phyloP scores from a whole-genome alignment of 192 early-diverging fungal genomes.

The Thoreauomyces humboldtii region DNA sequence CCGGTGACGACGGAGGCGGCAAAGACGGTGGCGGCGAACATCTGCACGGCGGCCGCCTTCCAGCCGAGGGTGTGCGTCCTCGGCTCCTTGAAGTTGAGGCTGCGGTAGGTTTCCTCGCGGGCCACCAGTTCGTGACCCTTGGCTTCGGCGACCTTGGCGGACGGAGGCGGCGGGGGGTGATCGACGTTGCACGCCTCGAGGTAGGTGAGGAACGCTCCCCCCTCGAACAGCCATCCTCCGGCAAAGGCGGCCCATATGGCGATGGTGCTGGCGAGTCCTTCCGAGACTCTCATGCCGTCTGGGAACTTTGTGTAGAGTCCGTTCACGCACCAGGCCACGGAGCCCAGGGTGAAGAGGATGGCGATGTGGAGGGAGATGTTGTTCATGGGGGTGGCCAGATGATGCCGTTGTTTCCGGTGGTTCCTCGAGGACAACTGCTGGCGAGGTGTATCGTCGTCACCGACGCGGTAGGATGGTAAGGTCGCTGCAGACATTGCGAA shows the following conservation, averaged over 20 bases:
- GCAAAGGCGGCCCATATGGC: slow-evolving; percentile 6
- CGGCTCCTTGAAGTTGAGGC: neutral
- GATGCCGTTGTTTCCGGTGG: slow-evolving; percentile 10
- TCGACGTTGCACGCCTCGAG: neutral
- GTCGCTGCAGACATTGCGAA: too few species aligned
- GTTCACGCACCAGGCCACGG: slow-evolving; percentile 4
- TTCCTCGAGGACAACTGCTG: too few species aligned
- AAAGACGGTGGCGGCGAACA: slow-evolving; percentile 4
- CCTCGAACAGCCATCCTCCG: slow-evolving; percentile 6
- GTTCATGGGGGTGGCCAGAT: neutral
- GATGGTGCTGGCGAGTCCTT: neutral
- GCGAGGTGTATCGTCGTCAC: too few species aligned
- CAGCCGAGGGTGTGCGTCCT: neutral
- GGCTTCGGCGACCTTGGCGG: neutral
- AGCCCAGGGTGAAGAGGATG: neutral
- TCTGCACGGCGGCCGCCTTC: slow-evolving; percentile 1
- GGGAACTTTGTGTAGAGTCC: slow-evolving; percentile 1
- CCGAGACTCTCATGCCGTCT: neutral
- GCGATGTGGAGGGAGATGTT: slow-evolving; percentile 6
- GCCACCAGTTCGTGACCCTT: neutral
- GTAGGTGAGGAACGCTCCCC: neutral
- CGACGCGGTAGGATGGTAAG: too few species aligned
- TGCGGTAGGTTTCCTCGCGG: neutral
- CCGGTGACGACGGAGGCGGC: slow-evolving; percentile 11
- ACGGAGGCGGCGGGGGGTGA: neutral